Conservation (phyloP, 2,329 filamentous ascomycete species). For the Phialocephala subalpina region DNA sequence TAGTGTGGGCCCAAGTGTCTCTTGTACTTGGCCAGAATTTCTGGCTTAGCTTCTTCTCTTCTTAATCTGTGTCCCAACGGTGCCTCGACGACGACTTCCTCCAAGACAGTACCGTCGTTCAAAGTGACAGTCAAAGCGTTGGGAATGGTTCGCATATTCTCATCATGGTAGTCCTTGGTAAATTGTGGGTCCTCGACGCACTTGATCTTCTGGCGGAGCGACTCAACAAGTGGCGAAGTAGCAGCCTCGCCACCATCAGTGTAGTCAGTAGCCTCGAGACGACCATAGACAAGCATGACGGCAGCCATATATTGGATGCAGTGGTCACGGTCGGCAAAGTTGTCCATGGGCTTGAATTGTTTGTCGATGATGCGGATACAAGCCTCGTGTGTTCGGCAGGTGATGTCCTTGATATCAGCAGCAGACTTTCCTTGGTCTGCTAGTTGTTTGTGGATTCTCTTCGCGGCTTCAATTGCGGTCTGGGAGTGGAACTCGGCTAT, state of each 20-base stretch:
- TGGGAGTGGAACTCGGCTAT: slow-evolving; percentile 96
- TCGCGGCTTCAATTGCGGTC: slow-evolving; percentile 93
- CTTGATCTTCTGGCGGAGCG: slow-evolving; percentile 89
- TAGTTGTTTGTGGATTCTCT: slow-evolving; percentile 86
- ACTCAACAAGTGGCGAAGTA: slow-evolving; percentile 87
- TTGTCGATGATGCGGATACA: slow-evolving; percentile 99
- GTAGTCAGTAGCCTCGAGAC: slow-evolving; percentile 93
- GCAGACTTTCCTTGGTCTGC: slow-evolving; percentile 87
- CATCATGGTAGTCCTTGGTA: slow-evolving; percentile 95
- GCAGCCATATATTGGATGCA: slow-evolving; percentile 99
- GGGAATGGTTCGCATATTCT: slow-evolving; percentile 91
- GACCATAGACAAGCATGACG: slow-evolving; percentile 94
- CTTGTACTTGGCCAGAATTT: slow-evolving; percentile 96
- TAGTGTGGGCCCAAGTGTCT: slow-evolving; percentile 89
- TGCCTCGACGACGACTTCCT: slow-evolving; percentile 92
- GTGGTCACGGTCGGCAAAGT: slow-evolving; percentile 99
- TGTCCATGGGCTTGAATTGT: slow-evolving; percentile 99
- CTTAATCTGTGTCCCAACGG: slow-evolving; percentile 91
- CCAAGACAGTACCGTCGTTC: slow-evolving; percentile 90
- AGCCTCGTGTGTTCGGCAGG: slow-evolving; percentile 96
- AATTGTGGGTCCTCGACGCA: slow-evolving; percentile 97
- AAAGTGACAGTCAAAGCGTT: slow-evolving; percentile 95
- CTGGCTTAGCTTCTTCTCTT: slow-evolving; percentile 96
- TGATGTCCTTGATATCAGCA: slow-evolving; percentile 90
- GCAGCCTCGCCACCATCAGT: slow-evolving; percentile 91